Evolutionary conservation across 495 filamentous ascomycete genomes (phyloP).

Genomic region (Pyronema domesticum): DNA sequence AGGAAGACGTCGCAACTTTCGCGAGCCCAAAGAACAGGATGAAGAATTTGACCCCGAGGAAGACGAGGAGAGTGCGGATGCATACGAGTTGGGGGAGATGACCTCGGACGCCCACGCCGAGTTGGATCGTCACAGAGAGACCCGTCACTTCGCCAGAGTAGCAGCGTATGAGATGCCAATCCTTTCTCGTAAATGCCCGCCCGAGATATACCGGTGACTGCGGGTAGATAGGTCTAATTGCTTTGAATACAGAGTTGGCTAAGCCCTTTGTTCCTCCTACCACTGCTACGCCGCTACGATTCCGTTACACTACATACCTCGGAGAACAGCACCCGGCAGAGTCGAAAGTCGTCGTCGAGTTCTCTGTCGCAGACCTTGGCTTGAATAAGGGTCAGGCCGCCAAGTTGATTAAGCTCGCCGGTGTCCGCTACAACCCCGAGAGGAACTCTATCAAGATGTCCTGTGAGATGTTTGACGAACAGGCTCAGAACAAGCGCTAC

Average conservation of each 20-base stretch:
- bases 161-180: conserved; percentile 93
- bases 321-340: conserved; percentile 84
- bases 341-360: conserved; percentile 84
- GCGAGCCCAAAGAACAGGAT: not conserved
- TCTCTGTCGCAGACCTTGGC: conserved; percentile 49
- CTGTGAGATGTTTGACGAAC: conserved; percentile 69
- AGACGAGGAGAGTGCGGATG: not conserved
- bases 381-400: conserved; percentile 47
- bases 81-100: conserved; percentile 47
- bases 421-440: conserved; percentile 76
- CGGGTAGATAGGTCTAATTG: not conserved
- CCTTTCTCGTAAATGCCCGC: conserved; percentile 48
- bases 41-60: not conserved
- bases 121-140: conserved; percentile 74
- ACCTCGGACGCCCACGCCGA: conserved; percentile 63
- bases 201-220: not conserved
- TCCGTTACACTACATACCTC: conserved; percentile 94
- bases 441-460: conserved; percentile 76
- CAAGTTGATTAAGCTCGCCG: conserved; percentile 77
- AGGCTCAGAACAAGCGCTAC: conserved; percentile 91
- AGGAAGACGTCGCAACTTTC: not conserved
- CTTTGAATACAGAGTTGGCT: conserved; percentile 46
- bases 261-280: conserved; percentile 61
- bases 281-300: conserved; percentile 52
- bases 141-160: conserved; percentile 71